These are phyloP conservation scores for Chlamydomonas eustigma DNA, from an alignment of 139 green algal genomes.

Conservation along the genomic window DNA sequence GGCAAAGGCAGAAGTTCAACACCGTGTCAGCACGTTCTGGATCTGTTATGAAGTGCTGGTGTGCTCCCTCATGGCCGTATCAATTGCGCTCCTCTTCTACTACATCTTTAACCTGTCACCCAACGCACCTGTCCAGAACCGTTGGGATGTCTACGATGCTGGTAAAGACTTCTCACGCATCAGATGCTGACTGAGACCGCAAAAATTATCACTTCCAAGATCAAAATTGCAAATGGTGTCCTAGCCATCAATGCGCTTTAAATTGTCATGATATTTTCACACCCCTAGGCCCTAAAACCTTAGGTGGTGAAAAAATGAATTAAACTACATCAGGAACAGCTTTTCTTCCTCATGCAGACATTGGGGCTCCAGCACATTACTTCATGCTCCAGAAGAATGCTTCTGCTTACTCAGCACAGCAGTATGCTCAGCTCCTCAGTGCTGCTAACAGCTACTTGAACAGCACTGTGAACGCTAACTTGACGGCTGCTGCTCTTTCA, in stretches of 20 bases:
- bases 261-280: no score
- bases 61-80: conserved; percentile 10
- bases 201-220: no score
- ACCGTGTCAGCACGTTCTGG: conserved; percentile 25
- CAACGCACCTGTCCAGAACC: conserved; percentile 7
- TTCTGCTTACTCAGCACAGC: background rate
- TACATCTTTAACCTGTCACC: conserved; percentile 34
- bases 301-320: no score
- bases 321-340: background rate
- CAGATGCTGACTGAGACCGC: no score
- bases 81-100: conserved; percentile 19
- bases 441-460: background rate
- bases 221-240: no score
- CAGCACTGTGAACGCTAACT: background rate
- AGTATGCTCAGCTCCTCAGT: background rate
- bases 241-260: no score
- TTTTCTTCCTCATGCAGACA: background rate
- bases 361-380: conserved; percentile 10
- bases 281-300: no score
- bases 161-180: no score
- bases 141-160: conserved; percentile 37
- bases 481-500: background rate
- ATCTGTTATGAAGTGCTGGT: conserved; percentile 24
- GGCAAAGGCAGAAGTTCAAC: conserved; percentile 17
- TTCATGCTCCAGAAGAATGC: conserved; percentile 24